Base-by-base conservation (phyloP, 2,329 filamentous ascomycete species). In the Aspergillus ochraceoroseus region DNA sequence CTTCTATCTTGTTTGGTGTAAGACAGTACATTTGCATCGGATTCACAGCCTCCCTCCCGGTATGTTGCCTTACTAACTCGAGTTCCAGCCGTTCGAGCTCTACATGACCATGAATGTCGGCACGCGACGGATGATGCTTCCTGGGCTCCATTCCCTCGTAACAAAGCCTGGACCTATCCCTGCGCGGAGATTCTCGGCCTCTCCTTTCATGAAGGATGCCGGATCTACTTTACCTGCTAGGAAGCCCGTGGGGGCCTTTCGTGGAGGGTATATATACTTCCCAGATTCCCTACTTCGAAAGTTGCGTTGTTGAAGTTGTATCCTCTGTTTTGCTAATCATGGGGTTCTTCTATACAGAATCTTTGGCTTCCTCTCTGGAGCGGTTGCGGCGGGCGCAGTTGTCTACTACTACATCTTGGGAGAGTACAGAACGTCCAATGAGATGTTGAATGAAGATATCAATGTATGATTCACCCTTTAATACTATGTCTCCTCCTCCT, bases 381-480 rank as follows among this genome's bases (percentile, higher is more conserved):
- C 85, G 48, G 82, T 85, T 32, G 72, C 87, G 37, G 82, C 89
- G 30, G 88, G 87, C 57, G 78, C 77, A 37, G 83, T 80, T 43
- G 84, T 94, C 56, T 96, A 95, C 72, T 88, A 87, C 65, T 96
- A 96, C 66, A 79, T 95, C 52, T 71, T 96, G 56, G 81, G 90
- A 63, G 89, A 96, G 67, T 96, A 95, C 74, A 87, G 88, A 70
- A 75, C 88, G 29, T 86, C 87, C 54, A 96, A 95, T 71, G 86
- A 94, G 70, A 77, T 95, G 60, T 73, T 96, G 68, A 90, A 83
- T 46, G 88, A 95, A 70, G 90, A 96, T 68, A 95, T 96, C 65
- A 90, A 90, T 69, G 90, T 95, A 77, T 67, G 87, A 83, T 40
- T 37, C 15, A 39, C 7, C 26, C 25, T 22, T 30, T 14, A 9